These are phyloP conservation scores for Pichia sp. DNA, from an alignment of 1,139 yeast genomes.

Conservation along the genomic window DNA sequence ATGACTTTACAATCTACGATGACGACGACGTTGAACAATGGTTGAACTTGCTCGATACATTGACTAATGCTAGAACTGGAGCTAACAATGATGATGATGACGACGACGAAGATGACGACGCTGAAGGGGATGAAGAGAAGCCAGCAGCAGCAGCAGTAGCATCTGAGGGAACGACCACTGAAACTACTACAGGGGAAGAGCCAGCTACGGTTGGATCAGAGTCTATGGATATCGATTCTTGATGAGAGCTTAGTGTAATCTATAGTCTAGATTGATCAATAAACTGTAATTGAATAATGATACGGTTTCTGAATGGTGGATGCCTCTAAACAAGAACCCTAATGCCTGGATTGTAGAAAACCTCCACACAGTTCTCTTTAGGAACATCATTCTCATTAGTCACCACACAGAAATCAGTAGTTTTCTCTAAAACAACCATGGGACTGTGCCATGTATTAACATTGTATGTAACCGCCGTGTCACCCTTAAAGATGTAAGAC, in stretches of 20 bases:
- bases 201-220: slow-evolving; percentile 16
- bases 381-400: slow-evolving; percentile 77
- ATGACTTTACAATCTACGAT: slow-evolving; percentile 69
- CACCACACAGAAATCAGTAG: slow-evolving; percentile 76
- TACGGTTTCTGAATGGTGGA: not conserved
- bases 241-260: not conserved
- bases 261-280: not conserved
- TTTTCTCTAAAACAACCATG: slow-evolving; percentile 66
- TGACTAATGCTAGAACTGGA: slow-evolving; percentile 43
- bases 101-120: slow-evolving; percentile 29
- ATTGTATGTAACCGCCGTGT: slow-evolving; percentile 86
- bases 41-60: slow-evolving; percentile 49
- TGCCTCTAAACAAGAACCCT: slow-evolving; percentile 22
- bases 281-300: not conserved
- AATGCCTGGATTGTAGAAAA: slow-evolving; percentile 58
- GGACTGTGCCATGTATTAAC: slow-evolving; percentile 87
- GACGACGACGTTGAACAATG: slow-evolving; percentile 79
- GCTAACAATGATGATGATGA: slow-evolving; percentile 35
- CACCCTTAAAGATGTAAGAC: slow-evolving; percentile 74
- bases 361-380: slow-evolving; percentile 79
- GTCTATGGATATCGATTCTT: slow-evolving; percentile 10
- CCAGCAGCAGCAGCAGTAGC: slow-evolving; percentile 1
- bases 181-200: slow-evolving; percentile 14
- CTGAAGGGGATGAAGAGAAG: slow-evolving; percentile 16
- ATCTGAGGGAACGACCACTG: not conserved